These are phyloP conservation scores for Fraxinus quadrangulata DNA, from an alignment of 257 asterid species.

Conservation along the genomic window DNA sequence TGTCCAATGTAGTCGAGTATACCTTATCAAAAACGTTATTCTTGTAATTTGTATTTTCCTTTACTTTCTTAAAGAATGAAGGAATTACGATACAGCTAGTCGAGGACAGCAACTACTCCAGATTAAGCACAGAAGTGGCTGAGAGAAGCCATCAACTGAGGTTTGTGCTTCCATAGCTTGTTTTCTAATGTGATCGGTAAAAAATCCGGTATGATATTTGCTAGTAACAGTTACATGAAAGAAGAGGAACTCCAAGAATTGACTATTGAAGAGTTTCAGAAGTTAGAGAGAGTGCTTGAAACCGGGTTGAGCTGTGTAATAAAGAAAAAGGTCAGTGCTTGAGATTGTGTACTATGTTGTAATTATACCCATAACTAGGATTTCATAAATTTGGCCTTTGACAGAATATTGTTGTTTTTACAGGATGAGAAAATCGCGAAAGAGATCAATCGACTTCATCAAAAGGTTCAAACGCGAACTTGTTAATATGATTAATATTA, in stretches of 20 bases:
- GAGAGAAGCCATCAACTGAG: conserved; percentile 66
- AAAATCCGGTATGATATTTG: not conserved
- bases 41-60: not conserved
- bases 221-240: conserved; percentile 65
- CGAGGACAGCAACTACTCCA: conserved; percentile 58
- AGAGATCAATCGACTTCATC: conserved; percentile 73
- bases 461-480: conserved; percentile 41
- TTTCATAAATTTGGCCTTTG: no score
- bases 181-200: not conserved
- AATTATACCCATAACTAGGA: no score
- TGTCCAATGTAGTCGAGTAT: no score
- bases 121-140: conserved; percentile 64
- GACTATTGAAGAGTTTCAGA: conserved; percentile 68
- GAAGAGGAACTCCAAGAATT: conserved; percentile 87
- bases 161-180: conserved; percentile 28
- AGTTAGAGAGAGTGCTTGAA: conserved; percentile 70
- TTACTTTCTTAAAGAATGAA: not conserved
- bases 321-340: conserved; percentile 56
- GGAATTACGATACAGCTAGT: conserved; percentile 54
- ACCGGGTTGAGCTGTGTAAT: conserved; percentile 68
- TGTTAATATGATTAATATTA: no score
- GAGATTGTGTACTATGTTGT: not conserved
- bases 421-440: conserved; percentile 73
- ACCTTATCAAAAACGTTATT: no score
- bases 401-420: not conserved